These are phyloP conservation scores for Pulveroboletus sp. DNA, from an alignment of 768 basidiomycete genomes.

Conservation along the genomic window DNA sequence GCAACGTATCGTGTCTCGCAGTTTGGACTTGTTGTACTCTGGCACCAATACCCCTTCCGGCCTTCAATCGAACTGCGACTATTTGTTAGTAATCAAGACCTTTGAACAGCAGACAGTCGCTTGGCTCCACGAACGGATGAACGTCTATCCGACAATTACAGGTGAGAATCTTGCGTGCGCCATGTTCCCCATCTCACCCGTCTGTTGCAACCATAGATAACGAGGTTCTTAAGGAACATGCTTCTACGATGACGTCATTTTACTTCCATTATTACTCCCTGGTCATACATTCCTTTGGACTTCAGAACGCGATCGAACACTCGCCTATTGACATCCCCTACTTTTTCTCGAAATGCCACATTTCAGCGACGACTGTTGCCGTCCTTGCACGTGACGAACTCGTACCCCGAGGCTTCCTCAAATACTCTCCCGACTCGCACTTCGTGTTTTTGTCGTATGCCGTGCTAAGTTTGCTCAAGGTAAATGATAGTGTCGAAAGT, in stretches of 20 bases:
- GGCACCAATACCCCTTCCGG: slow-evolving; percentile 77
- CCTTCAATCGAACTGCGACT: slow-evolving; percentile 79
- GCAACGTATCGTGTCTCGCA: slow-evolving; percentile 84
- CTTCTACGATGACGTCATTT: slow-evolving; percentile 47
- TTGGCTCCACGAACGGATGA: slow-evolving; percentile 55
- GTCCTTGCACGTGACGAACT: slow-evolving; percentile 73
- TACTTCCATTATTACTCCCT: slow-evolving; percentile 84
- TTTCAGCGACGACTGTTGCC: slow-evolving; percentile 66
- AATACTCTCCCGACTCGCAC: slow-evolving; percentile 84
- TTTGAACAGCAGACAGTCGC: slow-evolving; percentile 74
- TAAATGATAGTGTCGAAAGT: slow-evolving; percentile 29
- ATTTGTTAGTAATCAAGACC: slow-evolving; percentile 75
- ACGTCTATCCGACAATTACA: slow-evolving; percentile 11
- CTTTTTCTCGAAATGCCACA: slow-evolving; percentile 79
- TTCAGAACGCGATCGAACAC: slow-evolving; percentile 91
- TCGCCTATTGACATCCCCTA: slow-evolving; percentile 69
- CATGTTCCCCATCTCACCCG: not conserved
- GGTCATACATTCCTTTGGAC: slow-evolving; percentile 91
- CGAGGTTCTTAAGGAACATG: slow-evolving; percentile 26
- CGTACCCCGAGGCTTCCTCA: slow-evolving; percentile 70
- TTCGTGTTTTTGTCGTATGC: slow-evolving; percentile 94
- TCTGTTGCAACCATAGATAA: slow-evolving; percentile 19
- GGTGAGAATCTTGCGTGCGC: slow-evolving; percentile 13
- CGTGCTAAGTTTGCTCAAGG: slow-evolving; percentile 88
- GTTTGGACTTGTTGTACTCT: slow-evolving; percentile 87